Conservation (phyloP, 2,329 filamentous ascomycete genomes). For the Aspergillus melleus region DNA sequence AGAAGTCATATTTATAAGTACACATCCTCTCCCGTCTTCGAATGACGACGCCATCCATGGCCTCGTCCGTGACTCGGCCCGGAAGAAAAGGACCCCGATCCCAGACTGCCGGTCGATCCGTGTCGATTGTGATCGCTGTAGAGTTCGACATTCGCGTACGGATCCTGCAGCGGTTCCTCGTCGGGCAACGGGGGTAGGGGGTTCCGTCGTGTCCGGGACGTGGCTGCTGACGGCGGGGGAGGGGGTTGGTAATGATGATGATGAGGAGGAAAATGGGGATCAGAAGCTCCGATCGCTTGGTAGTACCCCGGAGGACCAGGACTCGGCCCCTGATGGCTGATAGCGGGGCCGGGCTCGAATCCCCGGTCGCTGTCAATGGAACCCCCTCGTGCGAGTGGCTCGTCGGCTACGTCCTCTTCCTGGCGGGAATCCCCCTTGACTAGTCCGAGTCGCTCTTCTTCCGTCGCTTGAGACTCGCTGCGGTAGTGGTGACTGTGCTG, state of each 20-base stretch:
- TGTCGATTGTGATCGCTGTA: slow-evolving; percentile 8
- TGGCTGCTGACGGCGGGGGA: neutral
- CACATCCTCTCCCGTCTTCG: neutral
- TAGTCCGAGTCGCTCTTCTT: slow-evolving; percentile 79
- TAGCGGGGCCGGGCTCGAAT: slow-evolving; percentile 9
- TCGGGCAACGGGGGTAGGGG: slow-evolving; percentile 36
- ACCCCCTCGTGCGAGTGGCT: slow-evolving; percentile 30
- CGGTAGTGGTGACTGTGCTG: slow-evolving; percentile 11
- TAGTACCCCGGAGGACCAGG: neutral
- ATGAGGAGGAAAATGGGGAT: neutral
- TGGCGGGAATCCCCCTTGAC: slow-evolving; percentile 67
- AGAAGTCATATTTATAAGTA: neutral
- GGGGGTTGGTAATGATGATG: neutral
- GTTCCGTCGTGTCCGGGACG: slow-evolving; percentile 27
- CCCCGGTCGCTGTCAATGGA: slow-evolving; percentile 13
- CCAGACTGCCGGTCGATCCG: slow-evolving; percentile 24
- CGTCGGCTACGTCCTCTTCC: slow-evolving; percentile 28
- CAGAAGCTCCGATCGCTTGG: neutral
- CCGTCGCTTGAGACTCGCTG: slow-evolving; percentile 56
- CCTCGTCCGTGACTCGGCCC: slow-evolving; percentile 15
- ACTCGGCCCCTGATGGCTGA: neutral
- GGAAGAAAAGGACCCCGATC: slow-evolving; percentile 26
- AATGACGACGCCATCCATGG: slow-evolving; percentile 30
- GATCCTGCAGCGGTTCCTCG: slow-evolving; percentile 19
- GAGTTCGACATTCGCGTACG: slow-evolving; percentile 4